Base-by-base conservation (phyloP, 2,329 filamentous ascomycete genomes). In the Scortechinia acanthostroma region DNA sequence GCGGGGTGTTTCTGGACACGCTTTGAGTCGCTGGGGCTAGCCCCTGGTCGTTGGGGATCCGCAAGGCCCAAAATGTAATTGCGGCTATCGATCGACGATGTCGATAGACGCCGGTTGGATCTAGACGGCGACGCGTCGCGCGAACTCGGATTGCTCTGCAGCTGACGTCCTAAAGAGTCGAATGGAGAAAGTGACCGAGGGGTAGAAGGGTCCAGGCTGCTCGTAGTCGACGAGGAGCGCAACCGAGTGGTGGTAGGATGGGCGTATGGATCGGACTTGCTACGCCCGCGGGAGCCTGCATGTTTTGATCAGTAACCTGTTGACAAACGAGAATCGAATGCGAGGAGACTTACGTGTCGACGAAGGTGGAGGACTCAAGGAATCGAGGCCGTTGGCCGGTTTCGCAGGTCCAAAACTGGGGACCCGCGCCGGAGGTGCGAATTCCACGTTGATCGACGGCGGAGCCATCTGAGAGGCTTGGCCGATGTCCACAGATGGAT, bases 1-100 rank as follows among this genome's bases (percentile, higher is more conserved):
- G 93, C 93, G 0, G 93, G 93, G 55, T 98, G 93, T 59, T 98
- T 98, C 62, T 98, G 93, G 1, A 89, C 83, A n/a, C 93, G 83
- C 60, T 93, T 94, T 4, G 80, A 60, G 47, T 73, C 73, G 23
- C 67, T 68, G 30, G 71, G 75, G 42, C 83, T 80, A 40, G 69
- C 69, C 13, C 76, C 69, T 30, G 58, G 53, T 37, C 64, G 66
- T 45, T 77, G 76, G 3, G 77, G 91, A 61, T 96, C 89, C 10
- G 90, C 91, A 15, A 97, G 76, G 49, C 91, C 88, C 33, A 97
- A 71, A n/a, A 95, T 93, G 57, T 95, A 86, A 55, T 85, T 83
- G 33, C 83, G 76, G 51, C 79, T 76, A 42, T 59, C 71, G 64
- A 47, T 66, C 63, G 48, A 40, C 6, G 35, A 40, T 13, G 67